Evolutionary conservation across 768 basidiomycete species (phyloP), one percentile per base, ranked within the genome.

Genomic region (Lactarius akahatsu): DNA sequence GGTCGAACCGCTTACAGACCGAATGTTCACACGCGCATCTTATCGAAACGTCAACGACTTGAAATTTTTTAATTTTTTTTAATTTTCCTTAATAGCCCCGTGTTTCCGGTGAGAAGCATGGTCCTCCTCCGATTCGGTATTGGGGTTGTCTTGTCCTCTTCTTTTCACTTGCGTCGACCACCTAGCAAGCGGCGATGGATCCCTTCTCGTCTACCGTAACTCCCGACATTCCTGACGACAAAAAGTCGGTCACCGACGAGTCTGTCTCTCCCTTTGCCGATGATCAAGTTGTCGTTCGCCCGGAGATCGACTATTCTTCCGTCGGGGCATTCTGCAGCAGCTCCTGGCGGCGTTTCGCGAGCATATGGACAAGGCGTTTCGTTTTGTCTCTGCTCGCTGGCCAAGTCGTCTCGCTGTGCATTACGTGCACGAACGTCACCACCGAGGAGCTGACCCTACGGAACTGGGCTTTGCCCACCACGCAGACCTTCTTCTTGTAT

Each of bases 391-490:
- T 94, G 41, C 61, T 93, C 32, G 86, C 89, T 3, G 93, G 93
- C 15, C 93, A 95, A 75, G 75, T 94, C 36, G 87, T 94, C 40
- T 93, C 92, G 59, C 74, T 94, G 60, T 94, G 93, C 74, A 94
- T 95, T 64, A 94, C 92, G 16, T 91, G 89, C 75, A 95, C 92
- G 61, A 94, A 89, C 72, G 88, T 94, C 32, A 90, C 90, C 43
- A 94, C 93, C 4, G 89, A 90, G 23, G 91, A 93, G 74, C 80
- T 94, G 41, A 83, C 86, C 11, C 77, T 62, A 41, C 78, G 90
- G 61, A 85, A 86, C 72, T 93, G 91, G 88, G 77, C 82, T 15
- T 74, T 92, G 57, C 86, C 92, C 7, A 90, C 91, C 5, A 93
- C 92, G 1, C 92, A 94, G 74, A 91, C 86, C 8, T 86, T 88